These are phyloP conservation scores for Gamarada debralockiae DNA, from an alignment of 495 filamentous ascomycete genomes.

Conservation along the genomic window DNA sequence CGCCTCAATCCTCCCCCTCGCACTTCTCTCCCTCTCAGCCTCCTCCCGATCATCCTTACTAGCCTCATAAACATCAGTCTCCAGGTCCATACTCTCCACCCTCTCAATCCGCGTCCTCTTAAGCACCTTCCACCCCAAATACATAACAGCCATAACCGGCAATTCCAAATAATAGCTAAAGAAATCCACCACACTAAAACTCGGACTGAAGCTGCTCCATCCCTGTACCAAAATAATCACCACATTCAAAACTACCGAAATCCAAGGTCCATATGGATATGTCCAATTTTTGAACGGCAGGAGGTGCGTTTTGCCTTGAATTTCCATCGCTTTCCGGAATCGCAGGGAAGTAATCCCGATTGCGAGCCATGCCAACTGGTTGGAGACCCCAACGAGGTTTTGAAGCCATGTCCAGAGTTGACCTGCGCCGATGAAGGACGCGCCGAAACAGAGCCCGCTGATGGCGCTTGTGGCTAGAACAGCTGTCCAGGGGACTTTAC, in stretches of 20 bases:
- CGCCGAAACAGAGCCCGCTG: conserved; percentile 56
- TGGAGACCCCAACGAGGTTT: conserved; percentile 57
- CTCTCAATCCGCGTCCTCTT: conserved; percentile 50
- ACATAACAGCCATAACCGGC: conserved; percentile 47
- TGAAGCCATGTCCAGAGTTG: conserved; percentile 24
- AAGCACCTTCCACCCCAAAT: conserved; percentile 49
- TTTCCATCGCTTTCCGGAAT: conserved; percentile 50
- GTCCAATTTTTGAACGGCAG: conserved; percentile 62
- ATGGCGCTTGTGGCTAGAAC: conserved; percentile 52
- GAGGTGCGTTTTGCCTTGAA: conserved; percentile 51
- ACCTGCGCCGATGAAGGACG: conserved; percentile 57
- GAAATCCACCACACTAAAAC: conserved; percentile 47
- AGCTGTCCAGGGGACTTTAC: conserved; percentile 55
- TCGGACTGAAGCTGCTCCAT: conserved; percentile 53
- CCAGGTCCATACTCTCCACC: conserved; percentile 50
- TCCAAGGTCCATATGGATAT: conserved; percentile 52
- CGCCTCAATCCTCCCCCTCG: conserved; percentile 14
- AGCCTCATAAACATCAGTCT: conserved; percentile 46
- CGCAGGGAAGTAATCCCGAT: conserved; percentile 56
- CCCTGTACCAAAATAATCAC: conserved; percentile 58
- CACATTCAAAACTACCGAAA: conserved; percentile 46
- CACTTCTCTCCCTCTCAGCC: conserved; percentile 17
- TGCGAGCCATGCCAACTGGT: conserved; percentile 58
- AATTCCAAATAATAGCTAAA: conserved; percentile 51
- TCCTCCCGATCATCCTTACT: conserved; percentile 20